These are phyloP conservation scores for Euphorbia celastroides DNA, from an alignment of 441 rosid genomes.

Conservation along the genomic window DNA sequence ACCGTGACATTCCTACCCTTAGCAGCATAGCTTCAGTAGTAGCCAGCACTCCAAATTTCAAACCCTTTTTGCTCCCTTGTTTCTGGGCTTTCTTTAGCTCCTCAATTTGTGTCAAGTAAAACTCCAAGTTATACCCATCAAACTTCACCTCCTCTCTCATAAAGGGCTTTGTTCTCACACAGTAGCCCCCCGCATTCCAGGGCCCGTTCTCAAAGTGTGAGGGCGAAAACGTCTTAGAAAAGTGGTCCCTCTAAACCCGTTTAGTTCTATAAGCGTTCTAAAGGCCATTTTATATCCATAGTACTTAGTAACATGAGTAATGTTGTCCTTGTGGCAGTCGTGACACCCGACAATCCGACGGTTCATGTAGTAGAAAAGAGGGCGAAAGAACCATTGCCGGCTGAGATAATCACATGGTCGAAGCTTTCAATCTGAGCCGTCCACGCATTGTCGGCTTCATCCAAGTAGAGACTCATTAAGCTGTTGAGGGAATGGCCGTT, in stretches of 20 bases:
- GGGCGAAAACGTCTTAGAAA: conserved; percentile 62
- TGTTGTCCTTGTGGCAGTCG: conserved; percentile 37
- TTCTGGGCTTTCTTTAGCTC: conserved; percentile 49
- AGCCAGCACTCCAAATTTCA: conserved; percentile 43
- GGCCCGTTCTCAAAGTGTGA: conserved; percentile 64
- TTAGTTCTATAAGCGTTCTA: conserved; percentile 30
- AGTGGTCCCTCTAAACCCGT: conserved; percentile 40
- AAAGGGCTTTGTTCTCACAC: conserved; percentile 53
- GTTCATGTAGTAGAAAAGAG: conserved; percentile 44
- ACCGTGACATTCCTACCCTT: conserved; percentile 39
- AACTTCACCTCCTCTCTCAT: conserved; percentile 36
- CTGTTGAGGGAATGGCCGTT: conserved; percentile 35
- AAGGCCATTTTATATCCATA: conserved; percentile 61
- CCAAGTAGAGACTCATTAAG: conserved; percentile 53
- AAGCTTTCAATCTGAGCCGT: conserved; percentile 37
- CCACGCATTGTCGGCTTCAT: conserved; percentile 62
- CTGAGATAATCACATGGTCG: conserved; percentile 59
- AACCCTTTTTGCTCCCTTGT: conserved; percentile 33
- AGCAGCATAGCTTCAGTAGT: conserved; percentile 63
- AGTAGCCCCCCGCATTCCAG: conserved; percentile 64
- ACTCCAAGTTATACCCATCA: conserved; percentile 40
- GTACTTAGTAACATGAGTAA: conserved; percentile 35
- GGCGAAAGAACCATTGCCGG: conserved; percentile 76
- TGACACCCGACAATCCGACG: conserved; percentile 48
- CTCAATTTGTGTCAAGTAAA: conserved; percentile 51